Conservation (phyloP, 306 rosid genomes). For the Vicia sativa region DNA sequence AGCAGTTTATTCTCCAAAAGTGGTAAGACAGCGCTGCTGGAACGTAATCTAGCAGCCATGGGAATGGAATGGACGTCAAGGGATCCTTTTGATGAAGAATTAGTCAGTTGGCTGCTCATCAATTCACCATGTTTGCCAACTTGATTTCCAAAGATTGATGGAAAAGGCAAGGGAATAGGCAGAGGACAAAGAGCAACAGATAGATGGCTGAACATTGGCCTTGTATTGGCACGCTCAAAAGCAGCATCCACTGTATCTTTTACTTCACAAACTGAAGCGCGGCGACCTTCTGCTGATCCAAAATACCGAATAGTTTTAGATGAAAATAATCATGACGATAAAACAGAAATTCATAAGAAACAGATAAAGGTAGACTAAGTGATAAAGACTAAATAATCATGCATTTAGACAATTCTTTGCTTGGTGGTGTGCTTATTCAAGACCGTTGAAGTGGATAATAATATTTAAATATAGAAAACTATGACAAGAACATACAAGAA, state of each 20-base stretch:
- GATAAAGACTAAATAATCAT: neutral
- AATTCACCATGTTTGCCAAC: conserved; percentile 75
- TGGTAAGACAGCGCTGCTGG: conserved; percentile 73
- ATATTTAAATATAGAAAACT: conserved; percentile 23
- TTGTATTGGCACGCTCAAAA: conserved; percentile 50
- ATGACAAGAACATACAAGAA: conserved; percentile 1
- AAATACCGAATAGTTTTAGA: conserved; percentile 17
- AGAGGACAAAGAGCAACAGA: conserved; percentile 74
- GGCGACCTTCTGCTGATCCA: conserved; percentile 52
- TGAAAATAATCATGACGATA: conserved; percentile 2
- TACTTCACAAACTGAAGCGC: conserved; percentile 60
- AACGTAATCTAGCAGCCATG: conserved; percentile 83
- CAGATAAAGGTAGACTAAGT: neutral
- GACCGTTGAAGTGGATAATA: neutral
- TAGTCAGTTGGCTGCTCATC: conserved; percentile 43
- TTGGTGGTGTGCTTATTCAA: conserved; percentile 10
- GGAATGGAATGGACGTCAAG: conserved; percentile 84
- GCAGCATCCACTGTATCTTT: conserved; percentile 59
- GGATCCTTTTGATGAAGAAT: conserved; percentile 65
- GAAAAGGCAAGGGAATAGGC: conserved; percentile 92
- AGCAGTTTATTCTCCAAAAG: conserved; percentile 64
- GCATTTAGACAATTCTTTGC: conserved; percentile 2
- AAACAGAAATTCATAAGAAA: conserved; percentile 32
- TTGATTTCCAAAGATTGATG: conserved; percentile 67
- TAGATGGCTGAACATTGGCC: conserved; percentile 78